Conservation (phyloP, 139 green algal species). For the Edaphochlamys debaryana region DNA sequence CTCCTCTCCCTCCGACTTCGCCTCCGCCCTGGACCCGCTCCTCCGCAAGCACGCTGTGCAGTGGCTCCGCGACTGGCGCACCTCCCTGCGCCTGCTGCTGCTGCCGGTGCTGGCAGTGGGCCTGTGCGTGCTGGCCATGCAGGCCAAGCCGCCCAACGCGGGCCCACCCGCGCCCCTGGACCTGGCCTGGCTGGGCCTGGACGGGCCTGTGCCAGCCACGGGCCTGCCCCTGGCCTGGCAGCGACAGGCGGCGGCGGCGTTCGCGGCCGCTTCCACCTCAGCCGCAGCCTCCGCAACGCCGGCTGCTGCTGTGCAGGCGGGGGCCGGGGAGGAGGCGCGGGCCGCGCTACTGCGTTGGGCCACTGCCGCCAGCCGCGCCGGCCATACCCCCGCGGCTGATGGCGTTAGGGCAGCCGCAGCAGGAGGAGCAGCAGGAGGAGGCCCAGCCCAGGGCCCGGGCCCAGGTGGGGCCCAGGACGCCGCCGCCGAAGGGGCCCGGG, state of each 20-base stretch:
- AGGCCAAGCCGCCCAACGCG: background rate
- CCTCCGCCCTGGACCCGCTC: background rate
- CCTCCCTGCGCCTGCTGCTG: background rate
- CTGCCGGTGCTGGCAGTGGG: constrained; percentile 21
- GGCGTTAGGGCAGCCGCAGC: too few relatives aligned
- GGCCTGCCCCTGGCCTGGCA: background rate
- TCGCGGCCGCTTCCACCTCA: background rate
- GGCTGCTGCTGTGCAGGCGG: background rate
- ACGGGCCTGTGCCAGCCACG: background rate
- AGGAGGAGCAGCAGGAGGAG: too few relatives aligned
- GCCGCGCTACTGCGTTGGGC: too few relatives aligned
- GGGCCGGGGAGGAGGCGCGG: too few relatives aligned
- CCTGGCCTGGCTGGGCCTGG: constrained; percentile 3
- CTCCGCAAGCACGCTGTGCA: background rate
- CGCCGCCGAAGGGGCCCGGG: too few relatives aligned
- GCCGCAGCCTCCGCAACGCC: background rate
- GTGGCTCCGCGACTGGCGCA: constrained; percentile 1
- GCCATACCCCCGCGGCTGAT: too few relatives aligned
- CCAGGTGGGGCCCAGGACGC: too few relatives aligned
- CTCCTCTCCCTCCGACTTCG: background rate
- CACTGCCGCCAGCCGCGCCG: too few relatives aligned
- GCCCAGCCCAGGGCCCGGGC: too few relatives aligned
- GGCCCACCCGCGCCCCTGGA: constrained; percentile 12
- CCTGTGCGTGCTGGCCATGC: background rate
- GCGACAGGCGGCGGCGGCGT: background rate